Evolutionary conservation across 169 alveolate genomes (phyloP).

Genomic region (Plasmodium blacklocki): DNA sequence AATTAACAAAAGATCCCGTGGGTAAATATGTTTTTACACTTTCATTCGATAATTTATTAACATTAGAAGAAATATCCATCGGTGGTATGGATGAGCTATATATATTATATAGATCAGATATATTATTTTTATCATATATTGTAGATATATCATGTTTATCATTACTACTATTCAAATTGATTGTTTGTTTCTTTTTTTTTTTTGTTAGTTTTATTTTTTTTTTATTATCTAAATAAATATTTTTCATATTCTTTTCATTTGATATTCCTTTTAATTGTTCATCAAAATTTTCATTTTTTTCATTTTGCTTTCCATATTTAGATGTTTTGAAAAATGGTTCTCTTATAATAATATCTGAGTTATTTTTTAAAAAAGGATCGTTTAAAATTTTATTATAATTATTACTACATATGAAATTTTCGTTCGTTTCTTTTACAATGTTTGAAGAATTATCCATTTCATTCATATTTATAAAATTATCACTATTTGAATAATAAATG

Average conservation of each 20-base stretch:
- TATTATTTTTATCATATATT: background rate
- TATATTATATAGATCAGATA: too few relatives aligned
- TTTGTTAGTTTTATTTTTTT: conserved; percentile 37
- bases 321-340: conserved; percentile 19
- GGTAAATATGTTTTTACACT: conserved; percentile 47
- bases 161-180: too few relatives aligned
- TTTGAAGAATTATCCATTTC: background rate
- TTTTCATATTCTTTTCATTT: background rate
- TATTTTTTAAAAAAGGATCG: background rate
- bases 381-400: background rate
- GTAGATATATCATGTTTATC: background rate
- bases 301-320: conserved; percentile 3
- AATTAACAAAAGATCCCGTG: background rate
- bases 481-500: background rate
- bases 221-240: background rate
- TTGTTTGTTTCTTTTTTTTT: conserved; percentile 14
- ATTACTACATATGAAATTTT: background rate
- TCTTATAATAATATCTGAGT: background rate
- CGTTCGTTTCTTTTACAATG: background rate
- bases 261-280: background rate
- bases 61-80: too few relatives aligned
- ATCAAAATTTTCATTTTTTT: background rate
- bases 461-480: conserved; percentile 4
- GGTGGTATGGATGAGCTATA: too few relatives aligned
- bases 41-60: conserved; percentile 27